Conservation (phyloP, 306 rosid species). For the Prunus dulcis region DNA sequence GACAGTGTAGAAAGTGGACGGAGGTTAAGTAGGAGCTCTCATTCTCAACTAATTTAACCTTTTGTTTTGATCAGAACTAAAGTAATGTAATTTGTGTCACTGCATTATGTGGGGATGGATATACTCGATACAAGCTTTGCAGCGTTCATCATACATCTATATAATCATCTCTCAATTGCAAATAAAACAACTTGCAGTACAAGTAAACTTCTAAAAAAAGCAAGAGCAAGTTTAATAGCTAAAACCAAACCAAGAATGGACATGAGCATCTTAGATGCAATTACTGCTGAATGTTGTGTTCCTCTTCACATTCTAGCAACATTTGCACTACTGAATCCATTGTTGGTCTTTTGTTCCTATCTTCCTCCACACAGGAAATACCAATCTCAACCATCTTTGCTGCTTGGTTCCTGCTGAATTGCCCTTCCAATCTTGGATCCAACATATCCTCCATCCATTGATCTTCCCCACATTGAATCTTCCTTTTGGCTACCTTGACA, state of each 20-base stretch:
- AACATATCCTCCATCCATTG: background rate
- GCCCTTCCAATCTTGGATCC: background rate
- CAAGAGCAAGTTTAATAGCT: too few species aligned
- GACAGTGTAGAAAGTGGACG: slow-evolving; percentile 19
- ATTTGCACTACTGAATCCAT: background rate
- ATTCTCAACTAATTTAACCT: background rate
- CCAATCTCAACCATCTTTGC: background rate
- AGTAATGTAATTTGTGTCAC: too few species aligned
- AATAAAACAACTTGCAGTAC: too few species aligned
- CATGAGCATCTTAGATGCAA: too few species aligned
- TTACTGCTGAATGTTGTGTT: too few species aligned
- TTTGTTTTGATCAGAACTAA: background rate
- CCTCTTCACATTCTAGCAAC: background rate
- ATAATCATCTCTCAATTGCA: too few species aligned
- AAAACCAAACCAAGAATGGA: too few species aligned
- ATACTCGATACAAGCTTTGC: too few species aligned
- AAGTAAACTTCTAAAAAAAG: background rate
- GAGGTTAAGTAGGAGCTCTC: background rate
- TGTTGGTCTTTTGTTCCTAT: background rate
- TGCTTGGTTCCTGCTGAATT: background rate
- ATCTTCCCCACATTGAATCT: background rate
- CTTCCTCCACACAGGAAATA: background rate
- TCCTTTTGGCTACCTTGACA: background rate
- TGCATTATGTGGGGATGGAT: too few species aligned
- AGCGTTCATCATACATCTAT: background rate